A percentile compares a stretch with the other conserved stretches of the same genome.
phyloP scores from a whole-genome alignment of 2,329 filamentous ascomycete species.

The Hymenotorrendiella dingleyae region DNA sequence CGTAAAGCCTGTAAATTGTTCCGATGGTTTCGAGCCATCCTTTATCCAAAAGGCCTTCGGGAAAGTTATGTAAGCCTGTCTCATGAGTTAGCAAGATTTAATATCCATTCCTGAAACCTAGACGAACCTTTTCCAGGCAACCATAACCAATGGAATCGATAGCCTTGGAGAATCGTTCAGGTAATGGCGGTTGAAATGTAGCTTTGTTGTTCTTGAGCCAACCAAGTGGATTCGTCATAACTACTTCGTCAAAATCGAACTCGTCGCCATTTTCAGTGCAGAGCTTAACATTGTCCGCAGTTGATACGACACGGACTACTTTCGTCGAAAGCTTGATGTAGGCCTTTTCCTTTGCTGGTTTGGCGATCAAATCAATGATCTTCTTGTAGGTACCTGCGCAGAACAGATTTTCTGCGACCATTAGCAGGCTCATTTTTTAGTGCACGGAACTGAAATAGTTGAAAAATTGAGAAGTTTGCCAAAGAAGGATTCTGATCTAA shows the following conservation, averaged over 20 bases:
- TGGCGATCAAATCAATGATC: conserved; percentile 25
- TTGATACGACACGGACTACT: conserved; percentile 16
- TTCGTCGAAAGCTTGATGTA: conserved; percentile 22
- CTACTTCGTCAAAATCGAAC: conserved; percentile 35
- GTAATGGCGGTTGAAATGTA: conserved; percentile 40
- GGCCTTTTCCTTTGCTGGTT: conserved; percentile 20
- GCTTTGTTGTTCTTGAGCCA: conserved; percentile 39
- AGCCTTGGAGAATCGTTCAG: conserved; percentile 37
- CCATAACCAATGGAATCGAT: conserved; percentile 41
- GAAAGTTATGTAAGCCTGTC: conserved; percentile 45
- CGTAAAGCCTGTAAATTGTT: conserved; percentile 42
- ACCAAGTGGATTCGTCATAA: conserved; percentile 46
- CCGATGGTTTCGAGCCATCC: conserved; percentile 2
- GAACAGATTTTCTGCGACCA: conserved; percentile 30
- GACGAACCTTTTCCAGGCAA: conserved; percentile 45
- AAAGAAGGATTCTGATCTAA: too few species aligned
- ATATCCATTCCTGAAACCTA: background rate
- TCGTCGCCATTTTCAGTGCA: conserved; percentile 13
- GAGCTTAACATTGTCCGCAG: conserved; percentile 11
- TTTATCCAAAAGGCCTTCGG: conserved; percentile 54
- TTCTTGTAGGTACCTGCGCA: conserved; percentile 29
- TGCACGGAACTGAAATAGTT: too few species aligned
- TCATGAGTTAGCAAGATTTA: background rate
- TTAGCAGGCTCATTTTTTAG: too few species aligned
- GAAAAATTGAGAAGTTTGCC: too few species aligned